These are phyloP conservation scores for Microglena sp. DNA, from an alignment of 139 green algal genomes.

Conservation along the genomic window DNA sequence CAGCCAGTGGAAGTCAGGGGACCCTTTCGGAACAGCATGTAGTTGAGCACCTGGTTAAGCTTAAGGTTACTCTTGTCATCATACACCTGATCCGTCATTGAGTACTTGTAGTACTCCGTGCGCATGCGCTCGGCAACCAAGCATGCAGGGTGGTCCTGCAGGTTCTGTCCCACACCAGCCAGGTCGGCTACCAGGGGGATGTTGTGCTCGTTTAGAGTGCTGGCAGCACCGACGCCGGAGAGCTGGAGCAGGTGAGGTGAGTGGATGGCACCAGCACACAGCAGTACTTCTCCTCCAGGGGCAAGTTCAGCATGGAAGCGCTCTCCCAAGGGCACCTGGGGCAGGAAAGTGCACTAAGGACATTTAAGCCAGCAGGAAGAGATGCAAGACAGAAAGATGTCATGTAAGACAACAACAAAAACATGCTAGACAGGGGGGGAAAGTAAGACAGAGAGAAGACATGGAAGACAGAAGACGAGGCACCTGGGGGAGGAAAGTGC, in stretches of 20 bases:
- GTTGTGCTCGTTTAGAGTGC: constrained; percentile 32
- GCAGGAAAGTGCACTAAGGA: not conserved
- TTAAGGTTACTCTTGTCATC: constrained; percentile 42
- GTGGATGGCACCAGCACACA: constrained; percentile 70
- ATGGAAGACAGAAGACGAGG: too few species aligned
- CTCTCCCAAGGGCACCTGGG: not conserved
- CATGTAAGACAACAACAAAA: too few species aligned
- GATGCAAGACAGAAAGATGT: too few species aligned
- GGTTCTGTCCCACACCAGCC: constrained; percentile 67
- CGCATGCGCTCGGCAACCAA: constrained; percentile 1
- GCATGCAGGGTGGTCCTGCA: constrained; percentile 46
- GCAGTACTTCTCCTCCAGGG: constrained; percentile 67
- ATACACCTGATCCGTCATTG: constrained; percentile 46
- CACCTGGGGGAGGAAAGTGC: too few species aligned
- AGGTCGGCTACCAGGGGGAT: constrained; percentile 54
- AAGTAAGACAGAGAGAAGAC: too few species aligned
- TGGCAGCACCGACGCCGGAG: constrained; percentile 6
- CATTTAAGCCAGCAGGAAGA: too few species aligned
- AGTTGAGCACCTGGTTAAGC: constrained; percentile 49
- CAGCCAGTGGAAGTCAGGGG: constrained; percentile 77
- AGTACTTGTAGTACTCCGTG: not conserved
- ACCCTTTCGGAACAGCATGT: constrained; percentile 51
- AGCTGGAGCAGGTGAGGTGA: constrained; percentile 68
- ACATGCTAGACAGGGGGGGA: too few species aligned
- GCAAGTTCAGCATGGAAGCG: constrained; percentile 48